A percentile compares a stretch with the other conserved stretches of the same genome.
Conservation (phyloP, 352 stramenopile species). For the Pythium guiyangense region DNA sequence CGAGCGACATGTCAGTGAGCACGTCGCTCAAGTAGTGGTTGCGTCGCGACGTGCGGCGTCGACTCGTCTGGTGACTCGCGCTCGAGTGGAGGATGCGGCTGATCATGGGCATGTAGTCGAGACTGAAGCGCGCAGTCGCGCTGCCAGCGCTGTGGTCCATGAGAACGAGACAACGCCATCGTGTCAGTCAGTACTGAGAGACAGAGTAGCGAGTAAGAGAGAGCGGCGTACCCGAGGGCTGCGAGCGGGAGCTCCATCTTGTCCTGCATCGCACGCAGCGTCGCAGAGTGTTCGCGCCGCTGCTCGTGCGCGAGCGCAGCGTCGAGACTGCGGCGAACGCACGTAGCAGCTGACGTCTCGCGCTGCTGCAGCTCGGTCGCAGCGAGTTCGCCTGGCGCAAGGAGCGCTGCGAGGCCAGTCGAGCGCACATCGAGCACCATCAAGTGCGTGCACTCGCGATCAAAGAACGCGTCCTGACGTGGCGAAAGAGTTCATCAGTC, state of each 20-base stretch:
- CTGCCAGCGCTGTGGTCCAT: constrained; percentile 17
- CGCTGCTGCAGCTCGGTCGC: constrained; percentile 18
- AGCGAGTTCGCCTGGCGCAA: constrained; percentile 18
- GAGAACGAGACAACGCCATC: not conserved
- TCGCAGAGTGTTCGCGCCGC: not conserved
- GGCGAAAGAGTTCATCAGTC: no score
- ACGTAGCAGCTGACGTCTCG: constrained; percentile 8
- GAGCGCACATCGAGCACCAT: constrained; percentile 11
- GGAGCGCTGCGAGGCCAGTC: constrained; percentile 8
- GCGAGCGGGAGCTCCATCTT: constrained; percentile 47
- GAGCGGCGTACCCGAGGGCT: constrained; percentile 43
- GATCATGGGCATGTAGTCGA: constrained; percentile 77
- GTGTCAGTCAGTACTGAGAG: constrained; percentile 1
- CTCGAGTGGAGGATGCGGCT: constrained; percentile 40
- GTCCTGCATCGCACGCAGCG: constrained; percentile 12
- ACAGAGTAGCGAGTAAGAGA: no score
- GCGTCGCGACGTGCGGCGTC: constrained; percentile 56
- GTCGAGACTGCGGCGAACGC: constrained; percentile 30
- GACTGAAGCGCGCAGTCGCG: constrained; percentile 33
- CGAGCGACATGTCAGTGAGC: constrained; percentile 58
- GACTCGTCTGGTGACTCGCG: constrained; percentile 44
- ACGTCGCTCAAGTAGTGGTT: constrained; percentile 78
- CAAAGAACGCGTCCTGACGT: constrained; percentile 19
- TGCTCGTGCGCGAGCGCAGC: constrained; percentile 15
- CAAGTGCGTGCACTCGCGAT: constrained; percentile 16